Percentiles rank a stretch among this genome's conserved stretches.
phyloP scores from a whole-genome alignment of 305 asterid genomes.

The Fraxinus velutina region DNA sequence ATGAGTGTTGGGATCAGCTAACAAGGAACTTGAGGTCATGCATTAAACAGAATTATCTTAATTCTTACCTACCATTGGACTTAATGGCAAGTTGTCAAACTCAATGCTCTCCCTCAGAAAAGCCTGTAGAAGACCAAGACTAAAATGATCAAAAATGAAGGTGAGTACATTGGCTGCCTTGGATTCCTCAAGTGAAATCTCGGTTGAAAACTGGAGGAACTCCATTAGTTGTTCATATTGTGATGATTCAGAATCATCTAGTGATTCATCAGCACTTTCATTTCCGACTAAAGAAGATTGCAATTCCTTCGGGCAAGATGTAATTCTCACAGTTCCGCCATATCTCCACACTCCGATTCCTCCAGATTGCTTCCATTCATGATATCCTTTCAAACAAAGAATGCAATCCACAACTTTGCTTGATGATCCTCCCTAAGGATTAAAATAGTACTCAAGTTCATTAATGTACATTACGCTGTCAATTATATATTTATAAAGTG shows the following conservation, averaged over 20 bases:
- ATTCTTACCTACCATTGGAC: constrained; percentile 85
- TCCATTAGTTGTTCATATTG: constrained; percentile 69
- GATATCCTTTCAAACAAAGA: constrained; percentile 84
- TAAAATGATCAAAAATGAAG: constrained; percentile 66
- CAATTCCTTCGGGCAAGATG: constrained; percentile 61
- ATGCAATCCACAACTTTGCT: constrained; percentile 89
- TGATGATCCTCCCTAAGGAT: constrained; percentile 82
- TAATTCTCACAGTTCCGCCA: constrained; percentile 86
- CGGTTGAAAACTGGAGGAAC: constrained; percentile 58
- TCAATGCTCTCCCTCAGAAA: constrained; percentile 52
- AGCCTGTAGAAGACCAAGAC: constrained; percentile 65
- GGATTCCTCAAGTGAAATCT: constrained; percentile 55
- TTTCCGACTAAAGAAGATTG: constrained; percentile 58
- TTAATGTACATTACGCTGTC: not conserved
- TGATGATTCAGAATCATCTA: constrained; percentile 78
- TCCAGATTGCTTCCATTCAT: constrained; percentile 86
- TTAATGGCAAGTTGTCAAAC: constrained; percentile 61
- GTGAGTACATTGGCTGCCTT: constrained; percentile 59
- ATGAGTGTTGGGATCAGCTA: not conserved
- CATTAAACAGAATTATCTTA: constrained; percentile 34
- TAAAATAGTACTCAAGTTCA: constrained; percentile 18
- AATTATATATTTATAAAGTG: not conserved
- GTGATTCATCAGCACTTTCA: constrained; percentile 71
- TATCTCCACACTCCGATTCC: constrained; percentile 91
- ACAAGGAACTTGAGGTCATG: constrained; percentile 6